Percentiles rank a stretch among this genome's conserved stretches.
Evolutionary conservation across 129 eudicot species (phyloP).

Genomic region (Flaveria trinervia): DNA sequence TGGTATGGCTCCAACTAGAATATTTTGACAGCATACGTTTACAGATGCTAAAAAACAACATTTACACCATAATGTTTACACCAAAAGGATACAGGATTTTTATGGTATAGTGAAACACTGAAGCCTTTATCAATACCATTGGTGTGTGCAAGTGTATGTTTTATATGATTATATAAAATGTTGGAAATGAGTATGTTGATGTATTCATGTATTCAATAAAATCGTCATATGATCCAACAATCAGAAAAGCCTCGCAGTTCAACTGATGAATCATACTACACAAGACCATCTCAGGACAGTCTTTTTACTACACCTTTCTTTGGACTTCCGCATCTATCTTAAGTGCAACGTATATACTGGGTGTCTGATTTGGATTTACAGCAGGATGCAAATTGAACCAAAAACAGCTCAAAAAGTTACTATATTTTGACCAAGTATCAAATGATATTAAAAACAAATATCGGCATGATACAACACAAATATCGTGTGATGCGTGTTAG

Average conservation of each 20-base stretch:
- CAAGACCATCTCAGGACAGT: neutral
- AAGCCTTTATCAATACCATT: neutral
- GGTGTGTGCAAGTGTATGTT: neutral
- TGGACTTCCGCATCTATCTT: neutral
- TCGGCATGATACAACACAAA: neutral
- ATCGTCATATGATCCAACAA: neutral
- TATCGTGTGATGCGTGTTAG: neutral
- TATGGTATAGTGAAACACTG: neutral
- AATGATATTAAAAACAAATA: neutral
- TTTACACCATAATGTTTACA: neutral
- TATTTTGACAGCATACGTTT: neutral
- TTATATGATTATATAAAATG: neutral
- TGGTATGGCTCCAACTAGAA: conserved; percentile 6
- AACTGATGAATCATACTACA: neutral
- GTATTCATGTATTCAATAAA: neutral
- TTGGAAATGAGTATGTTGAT: neutral
- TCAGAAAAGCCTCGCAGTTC: neutral
- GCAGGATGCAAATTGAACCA: neutral
- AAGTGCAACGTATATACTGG: neutral
- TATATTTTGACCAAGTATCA: conserved; percentile 9
- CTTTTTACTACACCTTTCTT: neutral
- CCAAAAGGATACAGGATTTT: neutral
- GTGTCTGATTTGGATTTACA: neutral
- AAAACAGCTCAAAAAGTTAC: conserved; percentile 5
- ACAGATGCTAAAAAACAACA: neutral